Evolutionary conservation across 108 stramenopile genomes (phyloP), one percentile per base, ranked within the genome.

Genomic region (Epithemia pelagica): DNA sequence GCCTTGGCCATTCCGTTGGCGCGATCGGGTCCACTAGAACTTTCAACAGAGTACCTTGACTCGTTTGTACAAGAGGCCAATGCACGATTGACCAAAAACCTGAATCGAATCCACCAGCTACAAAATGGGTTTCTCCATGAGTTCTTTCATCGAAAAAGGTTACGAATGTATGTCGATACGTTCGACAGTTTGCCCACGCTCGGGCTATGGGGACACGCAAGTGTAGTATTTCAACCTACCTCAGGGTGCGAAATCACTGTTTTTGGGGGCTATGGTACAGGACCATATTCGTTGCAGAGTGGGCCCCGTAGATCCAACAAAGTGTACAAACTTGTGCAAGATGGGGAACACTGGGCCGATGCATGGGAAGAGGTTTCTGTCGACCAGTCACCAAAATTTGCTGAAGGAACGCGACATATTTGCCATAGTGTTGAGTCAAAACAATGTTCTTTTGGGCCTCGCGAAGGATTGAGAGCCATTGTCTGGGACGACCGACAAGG

Each of bases 231-330:
- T 25, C 27, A 8, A 23, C 21, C 61, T 3, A 33, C 23, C 2
- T 53, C 1, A 59, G 28, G 57, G 26, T 20, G 32, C 0, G 74
- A 85, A 31, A 57, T 90, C 18, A 61, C 79, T 21, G 75, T 81
- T 19, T 81, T 88, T 70, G 92, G 92, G 20, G 92, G 92, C 23
- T 89, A 91, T 65, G 92, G 92, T 29, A 77, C 62, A 19, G 89
- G 92, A 15, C 92, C 92, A 30, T 15, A 62, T 5, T 25, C 27
- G 19, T 0, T 30, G n/a, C 21, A 8, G 0, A 31, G 8, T 1
- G 59, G 65, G 0, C 75, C 67, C 22, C 26, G 28, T 19, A 60
- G 76, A 32, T 72, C 67, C 0, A 52, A 25, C 5, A 58, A 64
- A 21, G 24, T 77, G 19, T 77, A 72, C 31, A 54, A 61, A 46